Conservation (phyloP, 73 alveolate genomes). For the Urostyla sp. region DNA sequence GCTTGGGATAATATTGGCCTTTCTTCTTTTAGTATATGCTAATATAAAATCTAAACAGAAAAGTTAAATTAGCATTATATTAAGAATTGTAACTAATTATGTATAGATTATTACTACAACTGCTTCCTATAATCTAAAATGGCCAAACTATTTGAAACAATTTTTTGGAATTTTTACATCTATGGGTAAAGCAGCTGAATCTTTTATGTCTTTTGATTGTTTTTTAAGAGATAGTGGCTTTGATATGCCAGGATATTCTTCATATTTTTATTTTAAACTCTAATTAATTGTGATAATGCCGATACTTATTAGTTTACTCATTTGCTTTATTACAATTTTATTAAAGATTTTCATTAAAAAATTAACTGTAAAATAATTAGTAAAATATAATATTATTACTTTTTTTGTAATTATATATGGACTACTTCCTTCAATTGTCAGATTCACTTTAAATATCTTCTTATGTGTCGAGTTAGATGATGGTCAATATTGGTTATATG, state of each 20-base stretch:
- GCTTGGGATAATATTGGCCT: background rate
- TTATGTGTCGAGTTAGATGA: slow-evolving; percentile 23
- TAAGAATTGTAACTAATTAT: slow-evolving; percentile 27
- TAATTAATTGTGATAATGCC: background rate
- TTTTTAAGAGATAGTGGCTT: background rate
- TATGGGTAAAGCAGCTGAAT: background rate
- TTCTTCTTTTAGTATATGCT: background rate
- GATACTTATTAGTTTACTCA: background rate
- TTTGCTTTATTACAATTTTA: background rate
- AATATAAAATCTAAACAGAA: background rate
- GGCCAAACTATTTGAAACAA: slow-evolving; percentile 5
- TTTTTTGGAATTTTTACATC: background rate
- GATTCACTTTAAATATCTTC: slow-evolving; percentile 1
- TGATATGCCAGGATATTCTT: background rate
- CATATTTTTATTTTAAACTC: background rate
- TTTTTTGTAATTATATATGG: slow-evolving; percentile 9
- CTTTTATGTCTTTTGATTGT: slow-evolving; percentile 3
- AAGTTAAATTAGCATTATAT: background rate
- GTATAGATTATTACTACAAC: slow-evolving; percentile 3
- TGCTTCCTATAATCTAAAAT: slow-evolving; percentile 16
- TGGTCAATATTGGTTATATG: slow-evolving; percentile 9
- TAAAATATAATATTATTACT: slow-evolving; percentile 1
- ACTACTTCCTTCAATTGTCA: slow-evolving; percentile 23
- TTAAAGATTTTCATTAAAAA: background rate
- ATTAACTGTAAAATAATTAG: too few species aligned